Evolutionary conservation across 2,329 filamentous ascomycete genomes (phyloP).

Genomic region (Neonectria sp.): DNA sequence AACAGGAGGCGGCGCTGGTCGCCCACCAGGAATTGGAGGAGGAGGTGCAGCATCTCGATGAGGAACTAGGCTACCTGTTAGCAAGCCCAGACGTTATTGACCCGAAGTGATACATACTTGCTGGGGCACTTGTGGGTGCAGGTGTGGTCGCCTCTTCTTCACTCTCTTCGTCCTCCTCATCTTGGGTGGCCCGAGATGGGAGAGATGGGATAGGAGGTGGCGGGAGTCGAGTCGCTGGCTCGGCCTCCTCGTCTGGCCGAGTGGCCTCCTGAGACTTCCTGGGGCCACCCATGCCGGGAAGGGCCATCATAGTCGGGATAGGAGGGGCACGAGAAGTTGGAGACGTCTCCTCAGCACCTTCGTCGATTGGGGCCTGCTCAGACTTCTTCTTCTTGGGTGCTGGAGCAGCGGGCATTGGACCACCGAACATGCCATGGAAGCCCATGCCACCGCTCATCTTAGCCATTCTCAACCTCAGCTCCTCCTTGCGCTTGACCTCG

Average conservation of each 20-base stretch:
- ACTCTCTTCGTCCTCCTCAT: constrained; percentile 51
- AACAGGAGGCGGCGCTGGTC: constrained; percentile 71
- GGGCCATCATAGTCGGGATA: constrained; percentile 72
- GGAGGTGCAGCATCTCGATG: constrained; percentile 54
- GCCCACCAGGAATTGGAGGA: constrained; percentile 65
- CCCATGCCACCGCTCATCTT: constrained; percentile 99
- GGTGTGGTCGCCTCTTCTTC: constrained; percentile 55
- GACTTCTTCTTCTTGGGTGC: constrained; percentile 66
- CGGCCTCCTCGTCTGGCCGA: constrained; percentile 56
- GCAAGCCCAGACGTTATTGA: constrained; percentile 7
- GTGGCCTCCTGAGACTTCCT: constrained; percentile 61
- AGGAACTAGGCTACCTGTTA: constrained; percentile 52
- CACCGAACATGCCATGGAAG: constrained; percentile 94
- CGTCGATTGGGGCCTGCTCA: constrained; percentile 59
- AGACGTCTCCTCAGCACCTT: constrained; percentile 61
- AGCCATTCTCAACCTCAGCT: constrained; percentile 94
- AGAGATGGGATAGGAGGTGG: constrained; percentile 51
- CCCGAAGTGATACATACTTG: constrained; percentile 37
- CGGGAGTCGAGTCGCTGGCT: constrained; percentile 45
- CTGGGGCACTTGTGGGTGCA: constrained; percentile 45
- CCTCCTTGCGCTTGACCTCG: constrained; percentile 87
- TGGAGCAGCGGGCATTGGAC: constrained; percentile 75
- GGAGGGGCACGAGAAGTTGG: constrained; percentile 62
- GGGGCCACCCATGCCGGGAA: constrained; percentile 81
- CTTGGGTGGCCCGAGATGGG: constrained; percentile 34